Percentiles rank a stretch among this genome's conserved stretches.
These are phyloP conservation scores for Wickerhamomyces pijperi DNA, from an alignment of 805 yeast species.

Conservation along the genomic window DNA sequence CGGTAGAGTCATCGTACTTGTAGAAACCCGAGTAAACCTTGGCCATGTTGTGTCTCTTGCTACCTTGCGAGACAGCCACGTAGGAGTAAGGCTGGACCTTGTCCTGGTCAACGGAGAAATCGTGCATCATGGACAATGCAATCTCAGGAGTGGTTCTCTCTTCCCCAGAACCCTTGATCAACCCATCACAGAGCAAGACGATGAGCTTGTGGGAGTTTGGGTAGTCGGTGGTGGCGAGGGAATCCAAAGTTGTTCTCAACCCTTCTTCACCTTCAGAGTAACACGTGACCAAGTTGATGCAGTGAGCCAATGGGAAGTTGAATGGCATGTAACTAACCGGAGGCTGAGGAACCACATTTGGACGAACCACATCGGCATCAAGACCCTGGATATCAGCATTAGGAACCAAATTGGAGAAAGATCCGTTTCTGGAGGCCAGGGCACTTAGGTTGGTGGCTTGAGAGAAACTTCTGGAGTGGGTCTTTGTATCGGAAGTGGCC, in stretches of 20 bases:
- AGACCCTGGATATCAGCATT: slow-evolving; percentile 30
- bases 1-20: slow-evolving; percentile 65
- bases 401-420: slow-evolving; percentile 14
- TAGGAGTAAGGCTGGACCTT: slow-evolving; percentile 77
- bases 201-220: slow-evolving; percentile 91
- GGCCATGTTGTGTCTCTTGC: slow-evolving; percentile 96
- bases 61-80: slow-evolving; percentile 91
- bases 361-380: slow-evolving; percentile 51
- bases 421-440: slow-evolving; percentile 16
- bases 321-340: slow-evolving; percentile 83
- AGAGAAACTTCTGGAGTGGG: slow-evolving; percentile 7
- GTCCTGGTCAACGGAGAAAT: slow-evolving; percentile 57
- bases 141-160: slow-evolving; percentile 83
- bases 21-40: slow-evolving; percentile 93
- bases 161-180: slow-evolving; percentile 91
- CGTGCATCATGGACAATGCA: slow-evolving; percentile 77
- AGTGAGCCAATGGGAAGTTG: slow-evolving; percentile 67
- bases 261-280: slow-evolving; percentile 90
- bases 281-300: slow-evolving; percentile 76
- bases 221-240: slow-evolving; percentile 88
- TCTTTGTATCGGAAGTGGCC: slow-evolving; percentile 5
- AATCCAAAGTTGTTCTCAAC: slow-evolving; percentile 79
- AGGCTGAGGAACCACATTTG: slow-evolving; percentile 84
- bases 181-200: slow-evolving; percentile 83
- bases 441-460: slow-evolving; percentile 6